Conservation (phyloP, 495 filamentous ascomycete genomes). For the Penicillium chermesinum region DNA sequence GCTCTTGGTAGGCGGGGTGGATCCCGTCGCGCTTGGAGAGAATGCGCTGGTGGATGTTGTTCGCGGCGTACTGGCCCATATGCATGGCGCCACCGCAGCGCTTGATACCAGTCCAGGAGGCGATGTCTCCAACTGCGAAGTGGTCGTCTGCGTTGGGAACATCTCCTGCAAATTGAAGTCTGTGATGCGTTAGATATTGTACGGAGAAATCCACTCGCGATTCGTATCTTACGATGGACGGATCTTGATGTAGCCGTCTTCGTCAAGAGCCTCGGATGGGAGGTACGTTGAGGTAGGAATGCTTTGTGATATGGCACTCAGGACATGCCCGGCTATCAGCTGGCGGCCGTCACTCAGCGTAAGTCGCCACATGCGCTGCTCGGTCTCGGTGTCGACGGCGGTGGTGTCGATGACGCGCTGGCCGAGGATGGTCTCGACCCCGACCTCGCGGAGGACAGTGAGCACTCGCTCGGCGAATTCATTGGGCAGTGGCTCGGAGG, state of each 20-base stretch:
- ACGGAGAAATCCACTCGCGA: not conserved
- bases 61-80: conserved; percentile 55
- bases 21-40: conserved; percentile 25
- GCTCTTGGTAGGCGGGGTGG: conserved; percentile 37
- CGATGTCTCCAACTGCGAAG: conserved; percentile 49
- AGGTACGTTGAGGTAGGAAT: conserved; percentile 53
- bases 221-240: conserved; percentile 26
- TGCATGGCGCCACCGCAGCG: conserved; percentile 65
- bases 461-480: conserved; percentile 54
- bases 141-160: conserved; percentile 51
- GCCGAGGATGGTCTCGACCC: conserved; percentile 52
- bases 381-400: conserved; percentile 20
- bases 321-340: conserved; percentile 50
- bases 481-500: conserved; percentile 60
- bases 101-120: conserved; percentile 62
- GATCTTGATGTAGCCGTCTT: conserved; percentile 55
- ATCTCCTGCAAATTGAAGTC: conserved; percentile 38
- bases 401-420: conserved; percentile 41
- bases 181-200: conserved; percentile 8
- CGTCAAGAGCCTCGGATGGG: conserved; percentile 40
- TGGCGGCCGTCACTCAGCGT: conserved; percentile 50
- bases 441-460: conserved; percentile 45
- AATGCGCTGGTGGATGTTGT: conserved; percentile 59
- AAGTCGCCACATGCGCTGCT: conserved; percentile 46
- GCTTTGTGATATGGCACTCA: conserved; percentile 55